Base-by-base conservation (phyloP, 495 filamentous ascomycete genomes). In the Aspergillus baeticus region DNA sequence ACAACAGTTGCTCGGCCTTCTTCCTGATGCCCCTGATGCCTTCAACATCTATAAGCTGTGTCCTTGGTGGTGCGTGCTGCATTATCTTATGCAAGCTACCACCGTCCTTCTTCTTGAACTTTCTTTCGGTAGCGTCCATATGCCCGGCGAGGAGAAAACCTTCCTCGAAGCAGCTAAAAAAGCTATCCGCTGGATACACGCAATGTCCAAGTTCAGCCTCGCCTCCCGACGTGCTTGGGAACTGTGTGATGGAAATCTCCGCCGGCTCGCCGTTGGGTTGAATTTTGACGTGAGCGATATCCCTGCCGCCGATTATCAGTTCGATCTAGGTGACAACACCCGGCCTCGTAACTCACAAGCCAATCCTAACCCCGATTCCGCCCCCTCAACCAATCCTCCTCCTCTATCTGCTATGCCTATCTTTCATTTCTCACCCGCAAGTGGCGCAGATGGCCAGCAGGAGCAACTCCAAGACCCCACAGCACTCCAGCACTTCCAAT, bases 31-130 rank as follows among this genome's bases (percentile, higher is more conserved):
- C 21, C 73, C 76, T 1, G 69, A 79, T 38, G 63, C 73, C 4
- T 55, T 72, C 17, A 73, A 70, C 22, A 68, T 88, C 5, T 85
- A 86, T 55, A 64, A 72, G n/a, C 69, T 81, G 6, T 65, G 76
- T 6, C 84, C 84, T 11, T 89, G 85, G 85, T 89, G 84, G 84
- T 81, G 76, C 42, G 69, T 84, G 10, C 68, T 89, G 13, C 86
- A 89, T 60, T 82, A 83, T 50, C 67, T 89, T 17, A 86, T 86
- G 75, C 83, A 87, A 68, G 79, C 84, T 0, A 69, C 77, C 4
- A 81, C 79, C 1, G 77, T 87, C 11, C 67, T 88, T 7, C 76
- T 88, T 60, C 73, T 87, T 13, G 86, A 88, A 60, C 69, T 85
- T 17, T 81, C 83, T 1, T 83, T 85, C 54, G 75, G 77, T 26